A percentile compares a stretch with the other conserved stretches of the same genome.
Conservation (phyloP, 352 stramenopile species). For the Pythium scleroteichum region DNA sequence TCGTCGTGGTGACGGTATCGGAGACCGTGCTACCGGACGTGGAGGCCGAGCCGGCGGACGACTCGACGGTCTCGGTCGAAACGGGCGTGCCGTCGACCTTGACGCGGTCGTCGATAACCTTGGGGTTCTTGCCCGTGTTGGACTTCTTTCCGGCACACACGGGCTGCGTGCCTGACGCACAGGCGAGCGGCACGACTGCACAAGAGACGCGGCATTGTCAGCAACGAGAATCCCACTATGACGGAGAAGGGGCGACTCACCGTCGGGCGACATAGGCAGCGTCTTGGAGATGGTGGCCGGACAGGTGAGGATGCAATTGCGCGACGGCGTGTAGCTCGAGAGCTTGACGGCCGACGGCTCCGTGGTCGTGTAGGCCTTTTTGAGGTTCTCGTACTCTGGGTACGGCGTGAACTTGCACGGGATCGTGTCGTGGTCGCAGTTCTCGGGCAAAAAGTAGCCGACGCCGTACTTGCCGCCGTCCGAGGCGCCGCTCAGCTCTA, state of each 20-base stretch:
- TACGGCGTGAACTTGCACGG: constrained; percentile 65
- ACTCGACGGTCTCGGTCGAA: background rate
- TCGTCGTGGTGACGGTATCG: background rate
- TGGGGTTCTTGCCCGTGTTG: constrained; percentile 51
- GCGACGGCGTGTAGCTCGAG: constrained; percentile 38
- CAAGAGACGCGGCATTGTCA: constrained; percentile 4
- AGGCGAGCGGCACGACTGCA: constrained; percentile 49
- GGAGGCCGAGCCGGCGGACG: background rate
- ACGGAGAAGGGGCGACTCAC: constrained; percentile 2
- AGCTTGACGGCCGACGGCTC: constrained; percentile 51
- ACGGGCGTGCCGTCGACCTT: constrained; percentile 6
- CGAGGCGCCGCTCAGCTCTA: constrained; percentile 26
- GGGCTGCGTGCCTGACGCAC: constrained; percentile 43
- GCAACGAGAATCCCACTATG: background rate
- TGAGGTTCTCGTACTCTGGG: constrained; percentile 72
- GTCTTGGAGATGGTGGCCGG: constrained; percentile 34
- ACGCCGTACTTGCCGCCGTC: constrained; percentile 73
- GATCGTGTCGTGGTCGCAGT: constrained; percentile 63
- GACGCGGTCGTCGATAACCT: constrained; percentile 16
- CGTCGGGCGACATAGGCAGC: constrained; percentile 23
- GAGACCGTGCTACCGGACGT: constrained; percentile 2
- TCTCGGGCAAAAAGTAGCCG: constrained; percentile 67
- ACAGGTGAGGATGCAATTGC: constrained; percentile 42
- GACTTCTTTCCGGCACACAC: constrained; percentile 55
- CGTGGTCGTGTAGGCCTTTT: constrained; percentile 73